Base-by-base conservation (phyloP, 2,329 filamentous ascomycete genomes). In the Leptographium radiaticola region DNA sequence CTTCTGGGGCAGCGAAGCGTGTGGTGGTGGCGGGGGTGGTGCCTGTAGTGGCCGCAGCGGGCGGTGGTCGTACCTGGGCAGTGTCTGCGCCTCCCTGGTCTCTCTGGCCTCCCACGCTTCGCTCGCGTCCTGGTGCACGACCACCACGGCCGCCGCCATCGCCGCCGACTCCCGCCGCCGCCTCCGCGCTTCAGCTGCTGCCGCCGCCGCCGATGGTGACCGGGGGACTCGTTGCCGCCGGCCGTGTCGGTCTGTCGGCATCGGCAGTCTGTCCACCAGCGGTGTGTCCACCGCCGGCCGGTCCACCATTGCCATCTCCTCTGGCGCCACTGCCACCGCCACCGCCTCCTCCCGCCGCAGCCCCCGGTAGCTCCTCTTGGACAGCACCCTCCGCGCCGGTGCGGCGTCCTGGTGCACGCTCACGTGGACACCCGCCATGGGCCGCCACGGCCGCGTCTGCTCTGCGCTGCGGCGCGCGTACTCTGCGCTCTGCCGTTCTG, bases 121-220 rank as follows among this genome's bases (percentile, higher is more conserved):
- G n/a, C n/a, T n/a, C n/a, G n/a, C 39, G 43, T 43, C 49, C 15
- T 57, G 57, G 50, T 56, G 56, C 40, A n/a, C n/a, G n/a, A 57
- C 54, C 11, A 57, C 42, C 2, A 55, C 52, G 4, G 20, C 8
- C 30, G 15, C 44, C 15, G 33, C 34, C 9, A 6, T 36, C 7
- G 39, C 16, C 8, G 39, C 45, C 45, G 16, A 15, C 31, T 34
- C 45, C 34, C 31, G 9, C 16, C 15, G 20, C 39, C 43, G 43
- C 43, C 25, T 18, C 43, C 25, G 18, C 12, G n/a, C n/a, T n/a
- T n/a, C n/a, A n/a, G n/a, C n/a, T n/a, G n/a, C n/a, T n/a, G 43
- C 43, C 43, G 43, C 43, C 7, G 38, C 2, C 18, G 31, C 18
- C 31, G 42, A 20, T 10, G 12, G 6, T 25, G n/a, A 20, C 6